Percentiles rank a stretch among this genome's conserved stretches.
Conservation (phyloP, 257 asterid species). For the Capsicum rhomboideum region DNA sequence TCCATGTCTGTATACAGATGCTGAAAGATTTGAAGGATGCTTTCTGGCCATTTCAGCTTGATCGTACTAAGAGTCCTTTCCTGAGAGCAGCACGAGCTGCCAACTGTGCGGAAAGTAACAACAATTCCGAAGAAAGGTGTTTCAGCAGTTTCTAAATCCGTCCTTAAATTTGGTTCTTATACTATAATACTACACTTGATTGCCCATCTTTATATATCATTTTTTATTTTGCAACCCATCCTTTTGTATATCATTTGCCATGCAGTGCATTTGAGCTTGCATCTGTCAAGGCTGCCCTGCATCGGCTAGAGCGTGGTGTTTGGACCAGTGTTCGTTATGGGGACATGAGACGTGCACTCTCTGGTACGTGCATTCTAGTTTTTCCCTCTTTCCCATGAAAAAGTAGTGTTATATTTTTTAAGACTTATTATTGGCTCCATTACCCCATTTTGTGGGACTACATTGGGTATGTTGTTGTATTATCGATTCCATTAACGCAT, state of each 20-base stretch:
- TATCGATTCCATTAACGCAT: not conserved
- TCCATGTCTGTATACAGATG: slow-evolving; percentile 32
- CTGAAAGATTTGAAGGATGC: slow-evolving; percentile 65
- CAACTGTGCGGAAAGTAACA: slow-evolving; percentile 37
- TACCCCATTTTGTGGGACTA: no score
- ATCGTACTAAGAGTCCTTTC: slow-evolving; percentile 51
- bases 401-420: not conserved
- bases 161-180: not conserved
- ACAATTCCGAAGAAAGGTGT: slow-evolving; percentile 40
- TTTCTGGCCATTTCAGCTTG: slow-evolving; percentile 84
- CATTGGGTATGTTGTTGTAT: no score
- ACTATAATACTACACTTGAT: not conserved
- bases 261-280: slow-evolving; percentile 64
- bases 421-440: not conserved
- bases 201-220: not conserved
- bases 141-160: not conserved
- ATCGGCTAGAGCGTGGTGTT: slow-evolving; percentile 79
- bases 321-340: slow-evolving; percentile 86
- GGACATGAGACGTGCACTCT: slow-evolving; percentile 80
- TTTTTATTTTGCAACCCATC: not conserved
- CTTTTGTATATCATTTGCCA: not conserved
- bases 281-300: slow-evolving; percentile 83
- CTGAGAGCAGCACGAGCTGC: slow-evolving; percentile 86
- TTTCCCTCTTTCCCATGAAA: not conserved
- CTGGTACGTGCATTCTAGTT: slow-evolving; percentile 33